These are phyloP conservation scores for Croton laevigatus DNA, from an alignment of 441 rosid species.

Conservation along the genomic window DNA sequence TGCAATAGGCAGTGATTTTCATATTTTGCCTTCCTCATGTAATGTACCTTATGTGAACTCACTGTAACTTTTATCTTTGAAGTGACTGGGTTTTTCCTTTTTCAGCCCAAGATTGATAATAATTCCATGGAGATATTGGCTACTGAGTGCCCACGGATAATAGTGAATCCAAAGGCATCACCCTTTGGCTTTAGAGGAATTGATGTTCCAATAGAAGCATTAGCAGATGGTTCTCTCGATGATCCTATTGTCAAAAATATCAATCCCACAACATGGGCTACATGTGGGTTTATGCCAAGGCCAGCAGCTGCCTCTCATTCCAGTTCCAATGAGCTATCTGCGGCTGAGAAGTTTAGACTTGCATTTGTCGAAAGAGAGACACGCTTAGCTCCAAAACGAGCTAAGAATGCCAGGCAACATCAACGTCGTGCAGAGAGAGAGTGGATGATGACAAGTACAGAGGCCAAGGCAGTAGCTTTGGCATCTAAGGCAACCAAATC, in stretches of 20 bases:
- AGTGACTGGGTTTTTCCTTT: background rate
- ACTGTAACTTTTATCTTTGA: background rate
- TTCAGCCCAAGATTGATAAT: conserved; percentile 73
- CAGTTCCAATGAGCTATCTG: conserved; percentile 52
- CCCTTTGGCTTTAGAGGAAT: conserved; percentile 47
- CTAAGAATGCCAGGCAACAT: conserved; percentile 85
- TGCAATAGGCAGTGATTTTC: background rate
- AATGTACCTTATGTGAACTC: background rate
- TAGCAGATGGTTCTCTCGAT: conserved; percentile 52
- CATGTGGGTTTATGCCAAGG: conserved; percentile 32
- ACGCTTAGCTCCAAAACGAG: conserved; percentile 86
- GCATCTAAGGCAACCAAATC: conserved; percentile 60
- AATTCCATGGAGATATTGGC: conserved; percentile 51
- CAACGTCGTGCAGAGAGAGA: conserved; percentile 83
- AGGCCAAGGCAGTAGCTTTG: conserved; percentile 61
- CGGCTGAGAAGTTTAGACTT: conserved; percentile 87
- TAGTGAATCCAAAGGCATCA: conserved; percentile 75
- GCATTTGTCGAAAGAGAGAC: conserved; percentile 82
- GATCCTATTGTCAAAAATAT: conserved; percentile 57
- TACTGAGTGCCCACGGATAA: conserved; percentile 70
- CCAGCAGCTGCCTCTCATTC: conserved; percentile 26
- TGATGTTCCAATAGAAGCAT: conserved; percentile 64
- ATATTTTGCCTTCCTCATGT: background rate
- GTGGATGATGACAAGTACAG: conserved; percentile 50
- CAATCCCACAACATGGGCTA: conserved; percentile 64